A percentile compares a stretch with the other conserved stretches of the same genome.
These are phyloP conservation scores for Arabis hirsuta DNA, from an alignment of 345 rosid genomes.

Conservation along the genomic window DNA sequence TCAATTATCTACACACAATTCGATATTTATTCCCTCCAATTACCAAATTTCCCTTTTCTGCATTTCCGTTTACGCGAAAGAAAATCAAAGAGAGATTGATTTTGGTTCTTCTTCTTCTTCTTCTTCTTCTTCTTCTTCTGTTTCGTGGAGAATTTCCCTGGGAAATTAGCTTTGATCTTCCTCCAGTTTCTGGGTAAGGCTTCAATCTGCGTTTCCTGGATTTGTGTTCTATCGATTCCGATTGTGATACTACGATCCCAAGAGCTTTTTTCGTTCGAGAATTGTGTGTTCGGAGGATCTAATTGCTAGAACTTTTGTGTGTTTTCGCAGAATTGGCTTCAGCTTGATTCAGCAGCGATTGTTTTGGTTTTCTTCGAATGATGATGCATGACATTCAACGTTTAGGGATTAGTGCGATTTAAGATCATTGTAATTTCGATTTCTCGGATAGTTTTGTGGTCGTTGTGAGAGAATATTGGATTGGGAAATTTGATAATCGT, in stretches of 20 bases:
- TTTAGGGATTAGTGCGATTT: slow-evolving; percentile 17
- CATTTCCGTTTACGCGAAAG: not conserved
- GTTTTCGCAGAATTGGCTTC: slow-evolving; percentile 32
- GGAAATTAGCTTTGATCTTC: not conserved
- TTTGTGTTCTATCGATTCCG: slow-evolving; percentile 1
- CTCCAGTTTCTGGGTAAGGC: slow-evolving; percentile 8
- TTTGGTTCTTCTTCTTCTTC: not conserved
- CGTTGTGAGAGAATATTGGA: not conserved
- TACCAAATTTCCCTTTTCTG: not conserved
- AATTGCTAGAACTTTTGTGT: not conserved
- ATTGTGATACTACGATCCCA: slow-evolving; percentile 4
- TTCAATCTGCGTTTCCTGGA: slow-evolving; percentile 9
- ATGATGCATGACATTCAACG: not conserved
- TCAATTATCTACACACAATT: not conserved
- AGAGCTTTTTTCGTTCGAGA: not conserved
- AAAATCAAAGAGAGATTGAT: slow-evolving; percentile 7
- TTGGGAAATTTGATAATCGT: slow-evolving; percentile 24
- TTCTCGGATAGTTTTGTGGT: not conserved
- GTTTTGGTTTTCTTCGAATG: not conserved
- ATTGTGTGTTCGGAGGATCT: slow-evolving; percentile 11
- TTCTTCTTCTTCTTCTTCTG: not conserved
- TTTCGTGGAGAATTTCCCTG: not conserved
- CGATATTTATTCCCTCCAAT: not conserved
- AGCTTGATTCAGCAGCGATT: not conserved
- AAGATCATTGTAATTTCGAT: not conserved